phyloP scores from a whole-genome alignment of 1,284 basidiomycete genomes.

The Marasmius sp. region DNA sequence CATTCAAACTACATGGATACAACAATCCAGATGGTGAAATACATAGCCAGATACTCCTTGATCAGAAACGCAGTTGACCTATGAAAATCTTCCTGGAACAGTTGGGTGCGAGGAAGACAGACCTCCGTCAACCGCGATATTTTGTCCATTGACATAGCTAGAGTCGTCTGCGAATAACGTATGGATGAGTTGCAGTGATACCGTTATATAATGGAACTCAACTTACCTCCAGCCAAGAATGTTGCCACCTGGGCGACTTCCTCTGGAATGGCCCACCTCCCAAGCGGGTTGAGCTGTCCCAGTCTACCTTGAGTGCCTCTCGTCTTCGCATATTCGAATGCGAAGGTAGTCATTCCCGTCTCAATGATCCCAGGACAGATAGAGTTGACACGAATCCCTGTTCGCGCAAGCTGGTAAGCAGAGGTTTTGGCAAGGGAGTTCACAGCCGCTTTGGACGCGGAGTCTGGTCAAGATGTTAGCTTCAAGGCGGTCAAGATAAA shows the following conservation, averaged over 20 bases:
- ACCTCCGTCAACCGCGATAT: constrained; percentile 79
- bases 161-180: constrained; percentile 65
- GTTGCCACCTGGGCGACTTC: constrained; percentile 84
- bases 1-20: no score
- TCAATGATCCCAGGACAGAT: constrained; percentile 92
- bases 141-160: constrained; percentile 92
- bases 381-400: constrained; percentile 86
- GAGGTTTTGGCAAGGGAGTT: constrained; percentile 85
- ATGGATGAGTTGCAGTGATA: constrained; percentile 5
- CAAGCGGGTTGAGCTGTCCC: constrained; percentile 85
- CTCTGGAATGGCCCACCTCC: constrained; percentile 77
- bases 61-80: background rate
- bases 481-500: constrained; percentile 8
- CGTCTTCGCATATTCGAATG: constrained; percentile 77
- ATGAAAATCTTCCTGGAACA: constrained; percentile 35
- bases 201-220: background rate
- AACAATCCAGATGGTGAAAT: no score
- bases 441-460: constrained; percentile 88
- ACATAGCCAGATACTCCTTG: no score
- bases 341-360: constrained; percentile 79
- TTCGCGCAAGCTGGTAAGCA: constrained; percentile 78
- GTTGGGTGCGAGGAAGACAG: constrained; percentile 32
- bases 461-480: constrained; percentile 49
- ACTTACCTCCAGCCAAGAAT: constrained; percentile 84
- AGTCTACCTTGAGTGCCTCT: constrained; percentile 75